These are phyloP conservation scores for Apiospora arundinis DNA, from an alignment of 2,329 filamentous ascomycete species.

Conservation along the genomic window DNA sequence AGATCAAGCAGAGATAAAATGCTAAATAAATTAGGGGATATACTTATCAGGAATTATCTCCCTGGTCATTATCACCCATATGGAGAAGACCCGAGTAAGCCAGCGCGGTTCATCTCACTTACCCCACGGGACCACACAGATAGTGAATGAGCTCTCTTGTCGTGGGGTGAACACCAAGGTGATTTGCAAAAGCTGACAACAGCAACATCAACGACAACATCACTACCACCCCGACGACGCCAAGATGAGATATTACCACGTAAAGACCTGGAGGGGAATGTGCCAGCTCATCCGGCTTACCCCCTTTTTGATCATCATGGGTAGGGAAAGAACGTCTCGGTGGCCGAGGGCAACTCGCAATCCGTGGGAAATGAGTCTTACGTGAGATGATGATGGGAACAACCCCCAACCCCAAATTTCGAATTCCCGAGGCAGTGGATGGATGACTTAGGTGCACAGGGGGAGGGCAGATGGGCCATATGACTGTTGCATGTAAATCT, in stretches of 20 bases:
- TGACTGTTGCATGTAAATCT: background rate
- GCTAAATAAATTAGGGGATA: background rate
- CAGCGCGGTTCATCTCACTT: constrained; percentile 4
- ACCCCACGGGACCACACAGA: background rate
- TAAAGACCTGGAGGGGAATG: background rate
- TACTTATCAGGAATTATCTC: background rate
- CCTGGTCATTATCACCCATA: background rate
- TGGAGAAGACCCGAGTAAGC: background rate
- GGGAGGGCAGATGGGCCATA: background rate
- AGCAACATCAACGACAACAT: background rate
- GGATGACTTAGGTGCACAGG: background rate
- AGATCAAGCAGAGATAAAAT: background rate
- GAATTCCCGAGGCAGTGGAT: background rate
- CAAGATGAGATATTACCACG: background rate
- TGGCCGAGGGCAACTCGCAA: background rate
- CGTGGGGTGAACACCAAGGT: background rate
- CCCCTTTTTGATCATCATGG: background rate
- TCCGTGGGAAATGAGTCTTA: background rate
- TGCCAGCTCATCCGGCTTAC: constrained; percentile 14
- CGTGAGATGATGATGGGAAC: background rate
- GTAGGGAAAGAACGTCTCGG: background rate
- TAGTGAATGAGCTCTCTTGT: background rate
- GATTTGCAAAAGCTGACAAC: background rate
- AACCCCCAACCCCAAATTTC: background rate
- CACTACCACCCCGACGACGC: background rate